Percentiles rank a stretch among this genome's conserved stretches.
Evolutionary conservation across 2,329 filamentous ascomycete genomes (phyloP).

Genomic region (Cryphonectria japonica): DNA sequence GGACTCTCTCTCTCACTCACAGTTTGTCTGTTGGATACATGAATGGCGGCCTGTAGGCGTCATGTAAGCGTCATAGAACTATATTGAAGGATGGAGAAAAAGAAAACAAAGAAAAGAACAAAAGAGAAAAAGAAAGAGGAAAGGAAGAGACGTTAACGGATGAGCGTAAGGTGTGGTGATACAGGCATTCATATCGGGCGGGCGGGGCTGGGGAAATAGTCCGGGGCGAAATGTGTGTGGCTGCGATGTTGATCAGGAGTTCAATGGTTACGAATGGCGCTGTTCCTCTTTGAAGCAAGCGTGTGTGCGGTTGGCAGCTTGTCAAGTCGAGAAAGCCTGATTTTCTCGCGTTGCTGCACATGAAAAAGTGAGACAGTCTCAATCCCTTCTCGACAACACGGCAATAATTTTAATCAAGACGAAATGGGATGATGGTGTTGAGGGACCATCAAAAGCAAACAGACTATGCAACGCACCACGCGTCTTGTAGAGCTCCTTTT

Average conservation of each 20-base stretch:
- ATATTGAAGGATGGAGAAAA: background rate
- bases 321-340: background rate
- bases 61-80: background rate
- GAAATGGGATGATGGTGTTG: background rate
- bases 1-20: too few species aligned
- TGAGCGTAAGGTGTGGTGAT: background rate
- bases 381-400: background rate
- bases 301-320: background rate
- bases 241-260: background rate
- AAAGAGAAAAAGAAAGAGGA: background rate
- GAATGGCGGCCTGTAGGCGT: background rate
- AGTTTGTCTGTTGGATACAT: background rate
- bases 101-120: background rate
- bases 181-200: background rate
- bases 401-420: background rate
- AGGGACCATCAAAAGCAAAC: background rate
- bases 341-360: background rate
- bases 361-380: background rate
- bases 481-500: background rate
- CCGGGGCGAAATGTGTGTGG: background rate
- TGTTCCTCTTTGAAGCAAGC: slow-evolving; percentile 4
- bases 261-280: background rate
- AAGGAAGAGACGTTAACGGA: background rate
- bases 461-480: background rate
- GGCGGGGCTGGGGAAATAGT: background rate